Base-by-base conservation (phyloP, 1,284 basidiomycete species). In the Moesziomyces antarcticus region DNA sequence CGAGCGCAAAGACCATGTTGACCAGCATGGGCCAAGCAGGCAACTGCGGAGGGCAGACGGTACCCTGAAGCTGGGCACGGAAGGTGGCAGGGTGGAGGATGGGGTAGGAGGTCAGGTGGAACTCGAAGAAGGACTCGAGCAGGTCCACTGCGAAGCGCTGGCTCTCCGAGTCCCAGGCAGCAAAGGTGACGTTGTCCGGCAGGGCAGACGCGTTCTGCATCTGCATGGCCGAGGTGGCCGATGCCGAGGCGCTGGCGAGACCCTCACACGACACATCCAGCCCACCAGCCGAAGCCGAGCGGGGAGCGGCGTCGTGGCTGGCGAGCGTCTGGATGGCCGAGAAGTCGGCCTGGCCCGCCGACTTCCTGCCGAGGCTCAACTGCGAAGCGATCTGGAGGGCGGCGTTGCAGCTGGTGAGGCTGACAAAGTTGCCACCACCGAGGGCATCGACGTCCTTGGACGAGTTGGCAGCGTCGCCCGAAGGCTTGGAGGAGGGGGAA, bases 1-100 rank as follows among this genome's bases (percentile, higher is more conserved):
- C 72, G 24, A 74, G 62, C 13, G 72, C 72, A 44, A 74, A 74
- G 22, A 74, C 72, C 72, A 74, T 74, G 72, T 74, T 74, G 63
- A 74, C 66, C 1, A 74, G 72, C 66, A 70, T 67, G 22, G 62
- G 54, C 72, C 72, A 74, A 24, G 67, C 63, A 7, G 57, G 30
- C 7, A 59, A 59, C n/a, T 42, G 45, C 9, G 72, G 72, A 42
- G 62, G 55, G 44, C 49, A 51, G 22, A 70, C 37, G 16, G 67
- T 66, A 40, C 67, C 72, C 27, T 62, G 52, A 13, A 74, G 72
- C 56, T 74, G 72, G 13, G 67, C 72, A 40, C 66, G 67, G 72
- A 74, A 74, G 44, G 72, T 74, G 22, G 72, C 56, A 13, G 62
- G 62, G 41, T 74, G 72, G 10, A 74, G 53, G 67, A 74, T 70